phyloP scores from a whole-genome alignment of 1,139 yeast genomes.

The Geotrichum aggregatum region DNA sequence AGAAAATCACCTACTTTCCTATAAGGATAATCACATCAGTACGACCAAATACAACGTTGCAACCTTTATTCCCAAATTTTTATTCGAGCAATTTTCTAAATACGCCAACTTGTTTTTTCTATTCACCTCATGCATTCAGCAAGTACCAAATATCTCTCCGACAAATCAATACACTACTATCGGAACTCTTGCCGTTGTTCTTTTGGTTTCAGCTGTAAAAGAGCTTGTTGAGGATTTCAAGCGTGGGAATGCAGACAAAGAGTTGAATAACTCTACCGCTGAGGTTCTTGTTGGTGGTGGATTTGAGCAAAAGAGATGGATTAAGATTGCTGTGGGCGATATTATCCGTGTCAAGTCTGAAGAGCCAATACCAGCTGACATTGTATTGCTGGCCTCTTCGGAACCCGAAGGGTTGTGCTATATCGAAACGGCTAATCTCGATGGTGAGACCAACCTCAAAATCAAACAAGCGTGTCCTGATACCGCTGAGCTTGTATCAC shows the following conservation, averaged over 20 bases:
- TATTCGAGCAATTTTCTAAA: conserved; percentile 94
- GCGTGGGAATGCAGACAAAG: conserved; percentile 84
- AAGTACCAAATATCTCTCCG: conserved; percentile 94
- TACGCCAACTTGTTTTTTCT: conserved; percentile 93
- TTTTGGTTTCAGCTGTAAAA: conserved; percentile 85
- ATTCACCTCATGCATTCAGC: conserved; percentile 90
- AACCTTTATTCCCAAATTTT: conserved; percentile 88
- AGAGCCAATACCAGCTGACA: conserved; percentile 92
- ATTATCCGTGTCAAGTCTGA: conserved; percentile 79
- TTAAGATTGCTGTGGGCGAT: conserved; percentile 86
- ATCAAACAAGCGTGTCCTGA: conserved; percentile 84
- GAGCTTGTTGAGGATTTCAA: conserved; percentile 89
- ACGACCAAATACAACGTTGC: conserved; percentile 96
- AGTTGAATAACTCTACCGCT: conserved; percentile 74
- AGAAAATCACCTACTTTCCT: conserved; percentile 55
- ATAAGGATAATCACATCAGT: conserved; percentile 79
- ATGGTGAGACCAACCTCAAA: conserved; percentile 95
- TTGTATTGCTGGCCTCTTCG: conserved; percentile 77
- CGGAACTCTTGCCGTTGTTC: conserved; percentile 79
- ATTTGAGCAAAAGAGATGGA: conserved; percentile 72
- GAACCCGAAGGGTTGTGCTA: conserved; percentile 98
- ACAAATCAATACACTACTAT: conserved; percentile 94
- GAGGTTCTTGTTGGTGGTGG: conserved; percentile 67
- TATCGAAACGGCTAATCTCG: conserved; percentile 94
- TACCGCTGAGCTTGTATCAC: conserved; percentile 69